Evolutionary conservation across 2,329 filamentous ascomycete genomes (phyloP).

Genomic region (Ophiosphaerella korrae): DNA sequence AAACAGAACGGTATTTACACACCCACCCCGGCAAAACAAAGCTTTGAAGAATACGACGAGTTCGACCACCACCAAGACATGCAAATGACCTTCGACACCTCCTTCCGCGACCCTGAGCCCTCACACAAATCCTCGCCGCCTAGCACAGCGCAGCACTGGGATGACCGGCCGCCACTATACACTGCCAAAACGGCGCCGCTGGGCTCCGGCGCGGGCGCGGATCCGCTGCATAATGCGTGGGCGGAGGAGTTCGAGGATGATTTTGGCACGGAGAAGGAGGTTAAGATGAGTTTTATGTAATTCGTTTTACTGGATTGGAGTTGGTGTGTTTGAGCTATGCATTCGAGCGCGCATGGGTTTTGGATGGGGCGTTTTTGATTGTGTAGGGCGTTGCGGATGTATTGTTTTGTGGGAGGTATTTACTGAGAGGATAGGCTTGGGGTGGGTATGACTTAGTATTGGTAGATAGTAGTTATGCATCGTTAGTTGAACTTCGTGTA

Average conservation of each 20-base stretch:
- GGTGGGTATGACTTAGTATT: too few species aligned
- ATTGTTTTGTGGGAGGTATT: too few species aligned
- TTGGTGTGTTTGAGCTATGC: too few species aligned
- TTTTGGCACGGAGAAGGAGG: conserved; percentile 53
- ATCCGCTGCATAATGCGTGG: conserved; percentile 54
- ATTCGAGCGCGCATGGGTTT: neutral
- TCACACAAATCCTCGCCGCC: conserved; percentile 20
- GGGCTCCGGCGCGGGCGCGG: neutral
- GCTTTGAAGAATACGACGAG: conserved; percentile 46
- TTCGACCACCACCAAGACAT: conserved; percentile 38
- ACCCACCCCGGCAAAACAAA: conserved; percentile 10
- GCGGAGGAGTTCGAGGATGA: conserved; percentile 54
- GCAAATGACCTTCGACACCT: conserved; percentile 52
- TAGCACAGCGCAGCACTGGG: neutral
- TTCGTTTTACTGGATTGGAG: too few species aligned
- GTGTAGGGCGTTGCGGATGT: neutral
- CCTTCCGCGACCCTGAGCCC: conserved; percentile 34
- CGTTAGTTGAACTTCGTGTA: too few species aligned
- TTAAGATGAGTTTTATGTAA: conserved; percentile 55
- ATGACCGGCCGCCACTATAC: conserved; percentile 35
- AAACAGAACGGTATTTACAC: conserved; percentile 23
- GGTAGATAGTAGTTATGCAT: too few species aligned
- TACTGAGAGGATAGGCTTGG: too few species aligned
- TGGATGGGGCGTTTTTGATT: neutral
- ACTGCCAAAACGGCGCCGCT: conserved; percentile 35